phyloP scores from a whole-genome alignment of 2,329 filamentous ascomycete genomes.

The Cyphellophora europaea region DNA sequence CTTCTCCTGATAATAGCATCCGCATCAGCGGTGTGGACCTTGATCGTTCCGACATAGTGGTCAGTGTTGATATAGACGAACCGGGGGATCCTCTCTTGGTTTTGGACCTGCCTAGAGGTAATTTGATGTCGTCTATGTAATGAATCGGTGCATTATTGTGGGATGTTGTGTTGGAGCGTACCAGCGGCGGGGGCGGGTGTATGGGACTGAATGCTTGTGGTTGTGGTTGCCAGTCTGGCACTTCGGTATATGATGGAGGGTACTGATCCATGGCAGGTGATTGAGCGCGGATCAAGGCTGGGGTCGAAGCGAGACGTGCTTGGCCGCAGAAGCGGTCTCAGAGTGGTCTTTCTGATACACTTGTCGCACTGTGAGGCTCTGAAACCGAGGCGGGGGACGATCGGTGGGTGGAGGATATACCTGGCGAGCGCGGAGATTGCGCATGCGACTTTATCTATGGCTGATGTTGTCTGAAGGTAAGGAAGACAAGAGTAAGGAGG shows the following conservation, averaged over 20 bases:
- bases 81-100: conserved; percentile 7
- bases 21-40: conserved; percentile 75
- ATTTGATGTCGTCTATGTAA: conserved; percentile 16
- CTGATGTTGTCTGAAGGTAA: too few relatives aligned
- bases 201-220: not conserved
- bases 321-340: not conserved
- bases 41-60: conserved; percentile 50
- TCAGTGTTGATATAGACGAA: conserved; percentile 11
- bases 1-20: conserved; percentile 74
- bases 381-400: not conserved
- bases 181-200: conserved; percentile 13
- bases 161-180: conserved; percentile 16
- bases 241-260: not conserved
- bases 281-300: not conserved
- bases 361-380: not conserved
- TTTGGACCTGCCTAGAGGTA: conserved; percentile 13
- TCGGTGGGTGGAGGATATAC: too few relatives aligned
- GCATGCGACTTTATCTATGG: too few relatives aligned
- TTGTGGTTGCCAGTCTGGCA: not conserved
- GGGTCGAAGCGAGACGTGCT: not conserved
- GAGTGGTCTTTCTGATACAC: not conserved
- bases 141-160: conserved; percentile 18
- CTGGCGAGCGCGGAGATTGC: too few relatives aligned
- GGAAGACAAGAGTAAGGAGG: too few relatives aligned
- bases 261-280: not conserved